A percentile compares a stretch with the other conserved stretches of the same genome.
Conservation (phyloP, 2,329 filamentous ascomycete genomes). For the Sclerotinia glacialis region DNA sequence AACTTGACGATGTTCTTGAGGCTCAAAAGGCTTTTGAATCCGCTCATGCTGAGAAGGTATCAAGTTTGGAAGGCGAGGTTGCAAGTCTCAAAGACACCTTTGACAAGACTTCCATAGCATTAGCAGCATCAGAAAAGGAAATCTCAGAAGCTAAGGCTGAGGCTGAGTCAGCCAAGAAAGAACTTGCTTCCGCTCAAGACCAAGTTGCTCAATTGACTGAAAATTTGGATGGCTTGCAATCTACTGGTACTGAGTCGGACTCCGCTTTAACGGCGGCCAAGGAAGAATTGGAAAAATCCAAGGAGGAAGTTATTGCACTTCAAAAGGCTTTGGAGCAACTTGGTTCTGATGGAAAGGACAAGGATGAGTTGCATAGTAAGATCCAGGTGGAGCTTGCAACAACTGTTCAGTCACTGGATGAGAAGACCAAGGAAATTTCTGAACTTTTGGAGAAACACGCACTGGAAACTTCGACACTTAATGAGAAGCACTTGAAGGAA, state of each 20-base stretch:
- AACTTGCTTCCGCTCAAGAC: constrained; percentile 44
- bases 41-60: constrained; percentile 46
- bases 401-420: constrained; percentile 35
- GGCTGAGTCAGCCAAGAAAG: constrained; percentile 44
- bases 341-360: constrained; percentile 43
- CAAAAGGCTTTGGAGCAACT: constrained; percentile 50
- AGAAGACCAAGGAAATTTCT: constrained; percentile 40
- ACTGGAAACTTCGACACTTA: constrained; percentile 42
- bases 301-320: constrained; percentile 49
- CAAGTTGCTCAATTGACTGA: constrained; percentile 29
- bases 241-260: constrained; percentile 44
- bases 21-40: constrained; percentile 48
- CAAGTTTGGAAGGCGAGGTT: constrained; percentile 47
- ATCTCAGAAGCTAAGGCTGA: constrained; percentile 51
- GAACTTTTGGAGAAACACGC: constrained; percentile 56
- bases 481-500: constrained; percentile 52
- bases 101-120: constrained; percentile 35
- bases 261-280: constrained; percentile 45
- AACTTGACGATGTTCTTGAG: constrained; percentile 52
- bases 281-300: constrained; percentile 37
- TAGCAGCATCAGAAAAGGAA: constrained; percentile 39
- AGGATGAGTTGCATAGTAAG: constrained; percentile 36
- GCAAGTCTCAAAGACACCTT: constrained; percentile 49
- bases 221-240: constrained; percentile 43
- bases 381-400: constrained; percentile 35